Base-by-base conservation (phyloP, 768 basidiomycete genomes). In the Rhodotorula graminis region DNA sequence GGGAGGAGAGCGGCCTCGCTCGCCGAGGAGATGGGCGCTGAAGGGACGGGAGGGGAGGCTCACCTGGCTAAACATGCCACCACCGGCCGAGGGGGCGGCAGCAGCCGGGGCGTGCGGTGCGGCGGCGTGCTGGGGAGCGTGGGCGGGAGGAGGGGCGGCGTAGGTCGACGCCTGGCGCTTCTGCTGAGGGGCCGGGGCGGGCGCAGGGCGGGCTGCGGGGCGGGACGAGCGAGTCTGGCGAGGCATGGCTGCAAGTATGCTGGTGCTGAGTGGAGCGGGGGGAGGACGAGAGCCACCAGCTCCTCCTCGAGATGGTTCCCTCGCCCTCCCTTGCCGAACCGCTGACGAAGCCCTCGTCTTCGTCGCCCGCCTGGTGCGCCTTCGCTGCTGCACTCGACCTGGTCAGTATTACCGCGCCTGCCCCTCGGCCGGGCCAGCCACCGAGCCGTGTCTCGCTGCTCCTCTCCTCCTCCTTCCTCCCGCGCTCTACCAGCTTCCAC, bases 71-170 rank as follows among this genome's bases (percentile, higher is more conserved):
- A 72, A 72, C 46, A 69, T 47, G 25, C 71, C 67, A 37, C 52
- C 52, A 11, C 71, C 67, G 15, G 50, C n/a, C 18, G 66, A 60
- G 27, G 67, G 31, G 19, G 67, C 46, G 11, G 44, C 44, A 46
- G 44, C 44, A 12, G 44, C 44, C 2, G 65, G 65, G 0, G 69
- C 65, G 27, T 66, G 67, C 33, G 61, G 47, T 7, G 55, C 53
- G 10, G 52, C 44, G 40, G 65, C 64, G 18, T 59, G n/a, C 2
- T 47, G 37, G 14, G 63, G 61, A 40, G 74, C 67, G 63, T 67
- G 66, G 46, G 50, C 50, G 11, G 50, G 65, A 86, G 33, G 81
- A 77, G 58, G 37, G 18, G 49, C 73, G 76, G 58, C 75, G 76
- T 64, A 42, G 61, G 5, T 65, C 64, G n/a, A 60, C 65, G 40